phyloP scores from a whole-genome alignment of 179 eudicot species.

The Camellia oleifera region DNA sequence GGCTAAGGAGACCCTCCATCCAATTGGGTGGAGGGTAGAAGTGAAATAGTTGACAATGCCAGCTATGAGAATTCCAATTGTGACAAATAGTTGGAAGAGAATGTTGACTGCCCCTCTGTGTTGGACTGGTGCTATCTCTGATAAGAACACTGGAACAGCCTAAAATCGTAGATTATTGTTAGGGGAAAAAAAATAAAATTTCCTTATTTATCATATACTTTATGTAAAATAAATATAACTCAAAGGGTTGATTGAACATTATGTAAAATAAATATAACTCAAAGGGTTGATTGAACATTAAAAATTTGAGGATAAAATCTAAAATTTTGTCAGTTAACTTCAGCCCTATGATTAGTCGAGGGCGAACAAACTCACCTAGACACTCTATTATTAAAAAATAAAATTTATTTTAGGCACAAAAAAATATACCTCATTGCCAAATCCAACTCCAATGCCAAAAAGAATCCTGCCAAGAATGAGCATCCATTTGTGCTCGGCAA shows the following conservation, averaged over 20 bases:
- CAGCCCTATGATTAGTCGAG: too few species aligned
- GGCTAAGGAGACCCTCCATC: constrained; percentile 50
- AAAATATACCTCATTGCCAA: constrained; percentile 22
- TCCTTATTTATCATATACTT: not conserved
- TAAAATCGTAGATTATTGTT: constrained; percentile 3
- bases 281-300: too few species aligned
- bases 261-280: too few species aligned
- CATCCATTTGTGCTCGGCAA: constrained; percentile 16
- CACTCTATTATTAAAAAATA: too few species aligned
- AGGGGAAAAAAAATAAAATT: too few species aligned
- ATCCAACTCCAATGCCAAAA: constrained; percentile 27
- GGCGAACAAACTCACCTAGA: too few species aligned
- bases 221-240: too few species aligned
- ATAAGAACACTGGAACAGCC: constrained; percentile 69
- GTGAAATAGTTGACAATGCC: constrained; percentile 39
- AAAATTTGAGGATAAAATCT: too few species aligned
- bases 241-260: too few species aligned
- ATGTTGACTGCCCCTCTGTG: constrained; percentile 67
- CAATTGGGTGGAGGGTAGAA: constrained; percentile 24
- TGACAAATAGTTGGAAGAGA: constrained; percentile 60
- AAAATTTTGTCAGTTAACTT: too few species aligned
- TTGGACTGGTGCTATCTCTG: constrained; percentile 66
- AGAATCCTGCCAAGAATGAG: constrained; percentile 21
- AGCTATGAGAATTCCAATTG: constrained; percentile 51
- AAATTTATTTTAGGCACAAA: too few species aligned